Conservation (phyloP, 768 basidiomycete species). For the Kwoniella sp. region DNA sequence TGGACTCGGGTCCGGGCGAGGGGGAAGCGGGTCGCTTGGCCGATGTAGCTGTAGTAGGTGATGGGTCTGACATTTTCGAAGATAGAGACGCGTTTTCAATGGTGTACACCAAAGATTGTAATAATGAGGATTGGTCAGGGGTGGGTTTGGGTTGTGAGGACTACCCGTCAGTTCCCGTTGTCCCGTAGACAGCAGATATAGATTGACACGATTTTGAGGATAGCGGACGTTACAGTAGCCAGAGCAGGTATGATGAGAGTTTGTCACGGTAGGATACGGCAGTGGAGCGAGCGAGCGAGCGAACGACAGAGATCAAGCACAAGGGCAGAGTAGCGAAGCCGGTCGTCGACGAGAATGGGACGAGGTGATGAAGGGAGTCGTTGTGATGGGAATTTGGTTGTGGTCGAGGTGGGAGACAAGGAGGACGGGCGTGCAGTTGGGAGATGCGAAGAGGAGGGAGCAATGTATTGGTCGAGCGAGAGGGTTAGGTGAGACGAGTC, state of each 20-base stretch:
- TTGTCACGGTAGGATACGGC: too few relatives aligned
- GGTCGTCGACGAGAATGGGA: too few relatives aligned
- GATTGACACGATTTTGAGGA: constrained; percentile 4
- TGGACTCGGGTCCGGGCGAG: constrained; percentile 15
- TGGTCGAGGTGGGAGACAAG: too few relatives aligned
- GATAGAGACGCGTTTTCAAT: neutral
- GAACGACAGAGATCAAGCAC: too few relatives aligned
- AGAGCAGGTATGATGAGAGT: neutral
- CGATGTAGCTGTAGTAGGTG: constrained; percentile 10
- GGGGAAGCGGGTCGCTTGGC: constrained; percentile 20
- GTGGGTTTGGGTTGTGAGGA: constrained; percentile 11
- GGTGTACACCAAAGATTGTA: too few relatives aligned
- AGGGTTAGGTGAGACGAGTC: neutral
- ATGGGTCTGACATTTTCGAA: constrained; percentile 10
- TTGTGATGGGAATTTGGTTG: too few relatives aligned
- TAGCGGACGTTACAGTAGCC: neutral
- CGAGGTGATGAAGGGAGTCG: too few relatives aligned
- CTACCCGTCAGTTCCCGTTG: constrained; percentile 12
- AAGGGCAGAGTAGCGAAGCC: too few relatives aligned
- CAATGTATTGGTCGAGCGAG: too few relatives aligned
- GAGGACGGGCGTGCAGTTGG: too few relatives aligned
- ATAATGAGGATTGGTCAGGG: neutral
- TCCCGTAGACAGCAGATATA: neutral
- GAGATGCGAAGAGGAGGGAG: too few relatives aligned
- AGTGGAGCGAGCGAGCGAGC: too few relatives aligned